Percentiles rank a stretch among this genome's conserved stretches.
Evolutionary conservation across 2,329 filamentous ascomycete genomes (phyloP).

Genomic region (Coniochaeta prunicola): DNA sequence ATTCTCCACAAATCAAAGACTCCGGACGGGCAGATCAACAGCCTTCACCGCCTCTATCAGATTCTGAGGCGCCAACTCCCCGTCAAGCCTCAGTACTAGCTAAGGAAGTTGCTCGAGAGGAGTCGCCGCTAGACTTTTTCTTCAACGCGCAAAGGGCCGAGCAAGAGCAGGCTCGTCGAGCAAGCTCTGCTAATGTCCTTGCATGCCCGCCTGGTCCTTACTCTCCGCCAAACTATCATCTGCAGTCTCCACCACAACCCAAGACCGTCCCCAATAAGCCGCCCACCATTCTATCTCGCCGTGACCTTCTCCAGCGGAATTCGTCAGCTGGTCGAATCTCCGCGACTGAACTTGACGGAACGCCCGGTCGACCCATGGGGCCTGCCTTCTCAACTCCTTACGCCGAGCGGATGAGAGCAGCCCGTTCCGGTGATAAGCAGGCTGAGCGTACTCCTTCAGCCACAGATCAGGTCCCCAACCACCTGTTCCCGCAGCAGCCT

Average conservation of each 20-base stretch:
- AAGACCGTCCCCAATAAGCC: conserved; percentile 25
- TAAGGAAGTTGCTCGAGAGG: conserved; percentile 31
- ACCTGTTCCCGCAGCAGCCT: conserved; percentile 7
- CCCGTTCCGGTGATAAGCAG: conserved; percentile 26
- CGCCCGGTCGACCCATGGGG: conserved; percentile 46
- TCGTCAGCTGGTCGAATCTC: conserved; percentile 50
- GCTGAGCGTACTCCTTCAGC: neutral
- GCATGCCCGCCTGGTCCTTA: conserved; percentile 32
- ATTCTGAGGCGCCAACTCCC: conserved; percentile 41
- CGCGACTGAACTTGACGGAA: conserved; percentile 60
- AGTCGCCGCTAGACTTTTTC: conserved; percentile 82
- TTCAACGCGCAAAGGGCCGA: conserved; percentile 83
- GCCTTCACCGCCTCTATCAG: conserved; percentile 45
- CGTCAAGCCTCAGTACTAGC: conserved; percentile 26
- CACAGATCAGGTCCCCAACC: conserved; percentile 5
- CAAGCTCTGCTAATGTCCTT: conserved; percentile 40
- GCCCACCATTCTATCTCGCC: conserved; percentile 21
- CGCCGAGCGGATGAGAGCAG: conserved; percentile 52
- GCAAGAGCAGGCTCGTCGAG: conserved; percentile 52
- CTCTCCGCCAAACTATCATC: conserved; percentile 38
- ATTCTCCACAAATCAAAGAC: conserved; percentile 46
- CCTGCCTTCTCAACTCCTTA: conserved; percentile 64
- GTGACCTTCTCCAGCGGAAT: conserved; percentile 34
- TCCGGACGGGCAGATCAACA: conserved; percentile 32
- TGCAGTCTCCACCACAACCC: conserved; percentile 18